phyloP scores from a whole-genome alignment of 495 filamentous ascomycete genomes.

The Copromyces sp. region DNA sequence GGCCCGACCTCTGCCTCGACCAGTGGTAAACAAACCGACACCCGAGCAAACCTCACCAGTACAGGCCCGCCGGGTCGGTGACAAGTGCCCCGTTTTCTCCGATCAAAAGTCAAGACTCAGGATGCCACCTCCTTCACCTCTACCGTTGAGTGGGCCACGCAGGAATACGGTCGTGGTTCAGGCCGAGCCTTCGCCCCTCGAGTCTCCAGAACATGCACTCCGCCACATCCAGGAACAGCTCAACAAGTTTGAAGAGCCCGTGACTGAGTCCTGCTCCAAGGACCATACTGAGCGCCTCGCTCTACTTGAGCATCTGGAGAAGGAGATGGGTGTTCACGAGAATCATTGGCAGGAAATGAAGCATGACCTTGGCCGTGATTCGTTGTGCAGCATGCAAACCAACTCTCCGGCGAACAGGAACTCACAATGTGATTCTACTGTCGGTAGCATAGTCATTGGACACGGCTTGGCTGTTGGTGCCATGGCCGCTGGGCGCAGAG shows the following conservation, averaged over 20 bases:
- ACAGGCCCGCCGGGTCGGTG: conserved; percentile 41
- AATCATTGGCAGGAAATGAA: conserved; percentile 41
- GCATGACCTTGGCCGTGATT: conserved; percentile 36
- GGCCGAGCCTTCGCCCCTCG: conserved; percentile 37
- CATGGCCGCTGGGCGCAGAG: conserved; percentile 25
- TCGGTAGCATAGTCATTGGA: conserved; percentile 3
- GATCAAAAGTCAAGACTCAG: conserved; percentile 31
- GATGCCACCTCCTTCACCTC: conserved; percentile 39
- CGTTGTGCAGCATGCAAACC: conserved; percentile 35
- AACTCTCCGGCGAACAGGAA: conserved; percentile 11
- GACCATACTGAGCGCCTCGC: conserved; percentile 25
- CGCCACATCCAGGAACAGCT: conserved; percentile 41
- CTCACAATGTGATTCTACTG: conserved; percentile 20
- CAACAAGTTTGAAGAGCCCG: conserved; percentile 30
- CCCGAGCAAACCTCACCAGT: conserved; percentile 19
- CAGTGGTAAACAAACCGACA: neutral
- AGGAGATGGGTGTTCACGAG: conserved; percentile 42
- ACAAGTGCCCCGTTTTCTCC: conserved; percentile 44
- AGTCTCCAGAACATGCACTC: conserved; percentile 39
- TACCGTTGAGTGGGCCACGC: conserved; percentile 28
- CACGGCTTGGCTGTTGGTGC: conserved; percentile 13
- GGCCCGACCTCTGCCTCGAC: neutral
- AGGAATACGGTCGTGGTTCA: conserved; percentile 26
- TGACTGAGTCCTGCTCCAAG: conserved; percentile 18
- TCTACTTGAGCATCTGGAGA: conserved; percentile 41